Evolutionary conservation across 805 yeast species (phyloP), one percentile per base, ranked within the genome.

Genomic region (Wickerhamiella lipophila): DNA sequence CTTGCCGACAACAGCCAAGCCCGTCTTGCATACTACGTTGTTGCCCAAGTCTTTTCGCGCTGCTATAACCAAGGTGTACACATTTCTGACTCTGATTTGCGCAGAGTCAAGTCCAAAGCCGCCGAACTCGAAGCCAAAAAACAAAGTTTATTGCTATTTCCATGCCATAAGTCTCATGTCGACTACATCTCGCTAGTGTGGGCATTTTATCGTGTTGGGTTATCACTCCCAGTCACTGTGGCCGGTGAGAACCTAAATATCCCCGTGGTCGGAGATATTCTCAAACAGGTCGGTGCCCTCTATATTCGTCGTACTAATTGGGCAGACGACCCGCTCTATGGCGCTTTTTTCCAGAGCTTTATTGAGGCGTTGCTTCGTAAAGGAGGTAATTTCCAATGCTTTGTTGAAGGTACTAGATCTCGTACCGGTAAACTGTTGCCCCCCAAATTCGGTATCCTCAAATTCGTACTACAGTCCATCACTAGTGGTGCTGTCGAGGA

Each of bases 201-300:
- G 47, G 63, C 76, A 27, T 67, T 76, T 51, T 68, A 75, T 54
- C 63, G 81, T 29, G 68, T 77, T 54, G 77, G 75, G 23, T 60
- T 77, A 49, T 67, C 79, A 3, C 60, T 70, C 9, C 83, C 83
- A 1, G 62, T 72, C 4, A 79, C 77, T 6, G 74, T 77, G 32
- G 82, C 83, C 1, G 83, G 83, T n/a, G 81, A 77, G 45, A 77
- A 77, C 58, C 69, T 77, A 57, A 76, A 78, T 55, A 77, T 77
- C 41, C 75, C 79, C 1, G 63, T 77, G 6, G 68, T 77, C 42
- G 80, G 80, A 3, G 62, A 65, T 7, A 62, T 74, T 46, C 63
- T 77, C 54, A 70, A 74, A 49, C 69, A 66, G 34, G 63, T 66
- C 46, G 83, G 83, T 1, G 81, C 79, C 15, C 69, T 76, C 54